These are phyloP conservation scores for Linaria vulgaris DNA, from an alignment of 257 asterid species.

Conservation along the genomic window DNA sequence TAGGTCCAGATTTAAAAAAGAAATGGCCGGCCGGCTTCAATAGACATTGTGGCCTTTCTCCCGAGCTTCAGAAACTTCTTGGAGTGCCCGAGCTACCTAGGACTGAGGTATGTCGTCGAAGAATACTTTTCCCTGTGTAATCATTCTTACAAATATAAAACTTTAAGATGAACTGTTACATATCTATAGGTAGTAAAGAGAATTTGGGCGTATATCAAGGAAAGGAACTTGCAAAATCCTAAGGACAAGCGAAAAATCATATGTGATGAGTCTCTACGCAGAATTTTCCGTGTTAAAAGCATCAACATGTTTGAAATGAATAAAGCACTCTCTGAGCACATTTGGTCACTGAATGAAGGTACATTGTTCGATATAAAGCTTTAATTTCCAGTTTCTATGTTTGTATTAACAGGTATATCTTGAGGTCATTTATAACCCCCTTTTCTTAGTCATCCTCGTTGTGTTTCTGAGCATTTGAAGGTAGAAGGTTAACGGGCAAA, in stretches of 20 bases:
- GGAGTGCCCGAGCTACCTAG: conserved; percentile 47
- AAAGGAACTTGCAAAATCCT: conserved; percentile 48
- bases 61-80: conserved; percentile 44
- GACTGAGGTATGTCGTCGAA: conserved; percentile 39
- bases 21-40: conserved; percentile 34
- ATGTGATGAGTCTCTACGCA: conserved; percentile 39
- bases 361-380: background rate
- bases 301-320: conserved; percentile 54
- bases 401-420: no score
- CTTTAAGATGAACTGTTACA: background rate
- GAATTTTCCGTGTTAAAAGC: conserved; percentile 34
- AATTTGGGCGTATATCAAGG: conserved; percentile 48
- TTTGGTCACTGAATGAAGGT: conserved; percentile 43
- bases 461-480: no score
- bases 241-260: conserved; percentile 38
- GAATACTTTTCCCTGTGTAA: background rate
- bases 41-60: conserved; percentile 47
- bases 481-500: no score
- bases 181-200: conserved; percentile 43
- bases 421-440: no score
- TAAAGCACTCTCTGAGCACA: conserved; percentile 41
- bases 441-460: no score
- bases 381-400: background rate
- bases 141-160: background rate
- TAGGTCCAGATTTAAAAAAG: conserved; percentile 30